Evolutionary conservation across 495 filamentous ascomycete genomes (phyloP).

Genomic region (Sporormia fimetaria): DNA sequence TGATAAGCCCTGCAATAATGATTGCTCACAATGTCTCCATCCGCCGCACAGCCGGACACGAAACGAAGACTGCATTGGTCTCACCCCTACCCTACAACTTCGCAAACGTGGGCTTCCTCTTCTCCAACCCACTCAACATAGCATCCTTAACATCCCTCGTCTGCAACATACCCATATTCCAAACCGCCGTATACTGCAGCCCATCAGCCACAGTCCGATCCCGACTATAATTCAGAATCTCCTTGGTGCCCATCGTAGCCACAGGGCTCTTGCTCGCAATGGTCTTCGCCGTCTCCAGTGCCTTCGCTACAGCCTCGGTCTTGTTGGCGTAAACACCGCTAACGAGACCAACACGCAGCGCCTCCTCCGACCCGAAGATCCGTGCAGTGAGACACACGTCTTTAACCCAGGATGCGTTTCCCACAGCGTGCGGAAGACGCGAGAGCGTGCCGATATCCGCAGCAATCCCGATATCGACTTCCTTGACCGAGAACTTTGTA

Average conservation of each 20-base stretch:
- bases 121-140: slow-evolving; percentile 63
- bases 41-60: no score
- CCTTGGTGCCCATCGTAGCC: slow-evolving; percentile 87
- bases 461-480: slow-evolving; percentile 89
- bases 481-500: slow-evolving; percentile 69
- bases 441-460: slow-evolving; percentile 85
- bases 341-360: slow-evolving; percentile 71
- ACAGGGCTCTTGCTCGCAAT: slow-evolving; percentile 81
- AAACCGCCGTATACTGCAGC: slow-evolving; percentile 70
- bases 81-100: slow-evolving; percentile 59
- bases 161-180: slow-evolving; percentile 79
- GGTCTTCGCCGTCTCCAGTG: slow-evolving; percentile 51
- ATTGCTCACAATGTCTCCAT: no score
- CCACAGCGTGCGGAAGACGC: slow-evolving; percentile 75
- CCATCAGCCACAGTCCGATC: slow-evolving; percentile 70
- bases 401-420: slow-evolving; percentile 74
- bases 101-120: slow-evolving; percentile 70
- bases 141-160: slow-evolving; percentile 65
- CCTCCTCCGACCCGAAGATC: slow-evolving; percentile 68
- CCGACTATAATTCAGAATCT: slow-evolving; percentile 74
- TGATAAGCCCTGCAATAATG: no score
- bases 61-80: no score
- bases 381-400: slow-evolving; percentile 75
- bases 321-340: slow-evolving; percentile 51
- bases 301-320: slow-evolving; percentile 29